A percentile compares a stretch with the other conserved stretches of the same genome.
These are phyloP conservation scores for Crucihimalaya himalaica DNA, from an alignment of 345 rosid species.

Conservation along the genomic window DNA sequence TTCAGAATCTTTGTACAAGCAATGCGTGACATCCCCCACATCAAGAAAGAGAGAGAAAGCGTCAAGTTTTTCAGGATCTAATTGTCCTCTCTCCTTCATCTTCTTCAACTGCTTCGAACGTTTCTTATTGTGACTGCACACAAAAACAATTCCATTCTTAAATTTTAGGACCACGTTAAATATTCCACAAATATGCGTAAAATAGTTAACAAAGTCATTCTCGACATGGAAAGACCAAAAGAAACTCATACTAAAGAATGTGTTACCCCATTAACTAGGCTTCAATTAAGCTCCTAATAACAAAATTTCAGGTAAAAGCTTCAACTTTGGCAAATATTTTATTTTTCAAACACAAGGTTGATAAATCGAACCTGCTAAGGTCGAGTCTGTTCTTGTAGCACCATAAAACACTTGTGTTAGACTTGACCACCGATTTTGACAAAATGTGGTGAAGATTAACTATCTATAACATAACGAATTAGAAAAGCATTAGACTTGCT, in stretches of 20 bases:
- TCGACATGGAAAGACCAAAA: background rate
- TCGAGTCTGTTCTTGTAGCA: slow-evolving; percentile 94
- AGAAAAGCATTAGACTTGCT: background rate
- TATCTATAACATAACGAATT: slow-evolving; percentile 49
- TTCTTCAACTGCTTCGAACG: slow-evolving; percentile 88
- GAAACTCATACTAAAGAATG: background rate
- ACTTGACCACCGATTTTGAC: slow-evolving; percentile 70
- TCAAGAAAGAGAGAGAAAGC: slow-evolving; percentile 88
- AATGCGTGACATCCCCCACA: slow-evolving; percentile 76
- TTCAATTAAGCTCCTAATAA: background rate
- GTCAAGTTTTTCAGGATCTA: slow-evolving; percentile 94
- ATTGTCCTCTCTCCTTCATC: slow-evolving; percentile 79
- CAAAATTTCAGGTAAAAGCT: background rate
- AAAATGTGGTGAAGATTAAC: slow-evolving; percentile 89
- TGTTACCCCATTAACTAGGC: background rate
- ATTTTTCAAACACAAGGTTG: slow-evolving; percentile 4
- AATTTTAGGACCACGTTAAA: background rate
- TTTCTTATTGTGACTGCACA: slow-evolving; percentile 83
- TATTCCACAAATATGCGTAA: background rate
- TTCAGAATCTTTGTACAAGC: slow-evolving; percentile 89
- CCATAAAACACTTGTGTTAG: slow-evolving; percentile 81
- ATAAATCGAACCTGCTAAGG: slow-evolving; percentile 76
- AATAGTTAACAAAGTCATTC: background rate
- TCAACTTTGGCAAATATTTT: background rate
- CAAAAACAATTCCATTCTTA: slow-evolving; percentile 23